Base-by-base conservation (phyloP, 306 rosid species). In the Malus orientalis region DNA sequence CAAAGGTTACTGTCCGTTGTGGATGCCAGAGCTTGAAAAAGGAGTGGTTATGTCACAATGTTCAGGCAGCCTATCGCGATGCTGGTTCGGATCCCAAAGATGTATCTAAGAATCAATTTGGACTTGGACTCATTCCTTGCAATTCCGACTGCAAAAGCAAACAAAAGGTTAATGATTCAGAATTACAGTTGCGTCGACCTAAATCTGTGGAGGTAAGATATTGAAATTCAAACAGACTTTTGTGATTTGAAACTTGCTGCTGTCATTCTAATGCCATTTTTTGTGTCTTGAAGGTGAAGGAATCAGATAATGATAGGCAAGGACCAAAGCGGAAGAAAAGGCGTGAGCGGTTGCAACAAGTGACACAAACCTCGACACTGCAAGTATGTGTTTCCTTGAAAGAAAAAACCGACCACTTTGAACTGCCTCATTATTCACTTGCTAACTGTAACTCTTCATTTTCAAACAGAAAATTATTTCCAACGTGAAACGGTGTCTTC, bases 1-100 rank as follows among this genome's bases (percentile, higher is more conserved):
- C 76, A 65, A 40, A 93, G 98, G 93, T 90, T 79, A 84, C 81
- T 57, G 93, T 89, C 83, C 95, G 97, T 32, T 94, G 98, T 83
- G 86, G 87, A 85, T 94, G 98, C 84, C 97, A 92, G 74, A 90
- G 92, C 72, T 84, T 92, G 87, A 94, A 89, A 89, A 92, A 87
- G 77, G 98, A 94, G 87, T 92, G 97, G 97, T 67, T 85, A 32
- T 94, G 98, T 78, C 85, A 81, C 72, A 89, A 89, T 74, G 96
- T 94, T 44, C 98, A 94, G 87, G 91, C 95, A 69, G 87, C 91
- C 59, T 81, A 89, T 84, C 83, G 74, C 71, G 74, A 55, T 80
- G 69, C 76, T 20, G 93, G 88, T 78, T 58, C 74, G 80, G 81
- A 87, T 82, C 89, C 89, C 51, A 94, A 68, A 74, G 93, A 89